These are phyloP conservation scores for Penicillium rolfsii DNA, from an alignment of 2,329 filamentous ascomycete species.

Conservation along the genomic window DNA sequence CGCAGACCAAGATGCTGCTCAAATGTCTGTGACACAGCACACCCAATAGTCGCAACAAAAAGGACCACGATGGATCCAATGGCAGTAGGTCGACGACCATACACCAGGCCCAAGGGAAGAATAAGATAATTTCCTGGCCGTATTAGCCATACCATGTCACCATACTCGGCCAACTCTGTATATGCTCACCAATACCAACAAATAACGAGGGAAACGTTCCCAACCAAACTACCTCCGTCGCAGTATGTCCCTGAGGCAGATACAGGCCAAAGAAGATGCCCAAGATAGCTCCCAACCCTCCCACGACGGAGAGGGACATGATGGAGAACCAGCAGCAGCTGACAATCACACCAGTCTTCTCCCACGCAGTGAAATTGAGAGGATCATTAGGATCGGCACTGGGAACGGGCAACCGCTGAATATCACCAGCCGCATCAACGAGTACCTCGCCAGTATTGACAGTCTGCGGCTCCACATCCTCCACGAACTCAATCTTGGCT, in stretches of 20 bases:
- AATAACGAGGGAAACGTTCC: conserved; percentile 45
- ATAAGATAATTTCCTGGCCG: conserved; percentile 40
- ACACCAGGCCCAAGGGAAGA: conserved; percentile 45
- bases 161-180: not conserved
- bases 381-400: conserved; percentile 34
- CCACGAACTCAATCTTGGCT: conserved; percentile 18
- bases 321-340: conserved; percentile 36
- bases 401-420: conserved; percentile 30
- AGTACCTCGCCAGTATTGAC: conserved; percentile 12
- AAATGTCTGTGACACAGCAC: conserved; percentile 39
- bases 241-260: conserved; percentile 29
- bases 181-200: conserved; percentile 42
- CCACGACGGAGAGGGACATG: conserved; percentile 34
- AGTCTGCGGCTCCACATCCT: conserved; percentile 17
- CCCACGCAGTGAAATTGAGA: conserved; percentile 29
- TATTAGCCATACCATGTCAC: conserved; percentile 6
- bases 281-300: conserved; percentile 39
- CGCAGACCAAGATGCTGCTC: conserved; percentile 44
- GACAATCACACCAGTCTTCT: conserved; percentile 31
- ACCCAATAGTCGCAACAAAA: conserved; percentile 39
- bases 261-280: conserved; percentile 41
- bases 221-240: conserved; percentile 39
- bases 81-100: conserved; percentile 44
- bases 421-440: conserved; percentile 24
- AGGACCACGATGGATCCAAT: conserved; percentile 38